Conservation (phyloP, 768 basidiomycete genomes). For the Harrya chromipes region DNA sequence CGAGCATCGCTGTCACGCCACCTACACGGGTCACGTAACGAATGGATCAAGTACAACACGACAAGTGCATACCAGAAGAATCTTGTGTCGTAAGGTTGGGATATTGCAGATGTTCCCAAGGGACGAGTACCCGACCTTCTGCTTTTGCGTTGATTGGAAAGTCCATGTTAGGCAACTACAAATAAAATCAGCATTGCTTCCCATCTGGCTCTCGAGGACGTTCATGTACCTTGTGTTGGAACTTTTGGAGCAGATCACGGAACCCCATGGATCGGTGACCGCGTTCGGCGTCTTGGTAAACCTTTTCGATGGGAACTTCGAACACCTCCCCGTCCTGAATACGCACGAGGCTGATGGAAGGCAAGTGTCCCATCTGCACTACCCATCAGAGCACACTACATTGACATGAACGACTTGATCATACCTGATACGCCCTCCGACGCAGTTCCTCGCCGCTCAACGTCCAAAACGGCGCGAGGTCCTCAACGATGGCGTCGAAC, state of each 20-base stretch:
- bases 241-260: slow-evolving; percentile 68
- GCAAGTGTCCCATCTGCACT: slow-evolving; percentile 67
- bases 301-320: slow-evolving; percentile 54
- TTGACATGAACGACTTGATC: background rate
- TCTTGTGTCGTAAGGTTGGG: slow-evolving; percentile 61
- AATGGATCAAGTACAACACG: background rate
- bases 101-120: slow-evolving; percentile 81
- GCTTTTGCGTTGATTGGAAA: slow-evolving; percentile 92
- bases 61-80: slow-evolving; percentile 27
- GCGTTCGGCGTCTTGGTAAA: slow-evolving; percentile 60
- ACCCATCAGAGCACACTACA: background rate
- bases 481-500: slow-evolving; percentile 75
- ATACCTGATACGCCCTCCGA: slow-evolving; percentile 55
- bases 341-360: slow-evolving; percentile 86
- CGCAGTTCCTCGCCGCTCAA: slow-evolving; percentile 71
- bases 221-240: slow-evolving; percentile 55
- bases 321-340: slow-evolving; percentile 60
- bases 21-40: slow-evolving; percentile 26
- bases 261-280: slow-evolving; percentile 80
- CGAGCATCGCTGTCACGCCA: slow-evolving; percentile 56
- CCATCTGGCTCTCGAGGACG: background rate
- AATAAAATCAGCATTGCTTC: background rate
- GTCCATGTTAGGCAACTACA: slow-evolving; percentile 88
- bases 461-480: slow-evolving; percentile 83
- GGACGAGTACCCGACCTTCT: slow-evolving; percentile 89